phyloP scores from a whole-genome alignment of 2,329 filamentous ascomycete species.

The Epichloe brachyelytri region DNA sequence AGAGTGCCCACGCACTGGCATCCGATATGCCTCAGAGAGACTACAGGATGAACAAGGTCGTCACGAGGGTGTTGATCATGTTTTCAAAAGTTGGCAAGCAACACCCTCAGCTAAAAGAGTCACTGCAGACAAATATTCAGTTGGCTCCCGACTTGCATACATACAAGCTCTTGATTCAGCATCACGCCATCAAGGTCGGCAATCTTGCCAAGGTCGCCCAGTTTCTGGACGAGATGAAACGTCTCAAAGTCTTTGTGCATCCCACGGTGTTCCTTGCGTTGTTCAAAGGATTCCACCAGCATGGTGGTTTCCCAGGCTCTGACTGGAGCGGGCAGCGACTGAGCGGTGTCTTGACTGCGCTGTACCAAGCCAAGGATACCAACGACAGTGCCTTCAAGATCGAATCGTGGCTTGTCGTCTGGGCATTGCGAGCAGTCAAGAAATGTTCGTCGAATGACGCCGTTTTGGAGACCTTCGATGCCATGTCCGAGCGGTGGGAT shows the following conservation, averaged over 20 bases:
- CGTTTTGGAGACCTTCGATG: constrained; percentile 41
- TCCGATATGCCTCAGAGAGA: constrained; percentile 29
- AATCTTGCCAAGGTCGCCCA: constrained; percentile 58
- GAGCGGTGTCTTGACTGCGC: constrained; percentile 51
- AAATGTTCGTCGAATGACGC: constrained; percentile 40
- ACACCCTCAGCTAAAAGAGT: constrained; percentile 38
- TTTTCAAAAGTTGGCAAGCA: constrained; percentile 41
- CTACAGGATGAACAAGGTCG: constrained; percentile 33
- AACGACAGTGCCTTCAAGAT: constrained; percentile 35
- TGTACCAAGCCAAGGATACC: constrained; percentile 42
- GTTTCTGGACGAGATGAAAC: constrained; percentile 70
- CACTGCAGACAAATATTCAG: constrained; percentile 48
- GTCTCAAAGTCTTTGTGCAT: constrained; percentile 53
- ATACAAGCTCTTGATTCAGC: constrained; percentile 64
- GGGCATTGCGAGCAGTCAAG: constrained; percentile 50
- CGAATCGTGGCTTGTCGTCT: constrained; percentile 47
- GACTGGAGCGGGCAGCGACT: constrained; percentile 64
- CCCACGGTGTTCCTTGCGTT: constrained; percentile 68
- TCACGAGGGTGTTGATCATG: constrained; percentile 45
- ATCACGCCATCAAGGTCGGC: constrained; percentile 57
- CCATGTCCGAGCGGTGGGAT: constrained; percentile 34
- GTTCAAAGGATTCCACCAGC: constrained; percentile 66
- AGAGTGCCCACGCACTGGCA: constrained; percentile 36
- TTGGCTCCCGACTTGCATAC: constrained; percentile 66
- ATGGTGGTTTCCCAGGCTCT: constrained; percentile 52